These are phyloP conservation scores for Astragalus membranaceus DNA, from an alignment of 306 rosid species.

Conservation along the genomic window DNA sequence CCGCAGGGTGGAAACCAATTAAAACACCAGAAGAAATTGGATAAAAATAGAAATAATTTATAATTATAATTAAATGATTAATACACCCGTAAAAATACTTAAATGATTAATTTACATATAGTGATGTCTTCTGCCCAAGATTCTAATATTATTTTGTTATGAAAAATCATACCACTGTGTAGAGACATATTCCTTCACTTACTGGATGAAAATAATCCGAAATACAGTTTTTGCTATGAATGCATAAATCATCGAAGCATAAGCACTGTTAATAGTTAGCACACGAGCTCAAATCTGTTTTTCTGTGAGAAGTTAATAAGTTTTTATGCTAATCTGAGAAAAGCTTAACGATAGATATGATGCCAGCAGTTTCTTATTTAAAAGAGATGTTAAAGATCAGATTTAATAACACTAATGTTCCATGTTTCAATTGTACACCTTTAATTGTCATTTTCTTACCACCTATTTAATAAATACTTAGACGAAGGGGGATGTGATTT, in stretches of 20 bases:
- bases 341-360: neutral
- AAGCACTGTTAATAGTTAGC: neutral
- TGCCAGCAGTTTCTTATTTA: neutral
- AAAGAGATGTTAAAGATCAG: neutral
- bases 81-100: too few species aligned
- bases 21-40: too few species aligned
- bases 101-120: too few species aligned
- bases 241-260: slow-evolving; percentile 6
- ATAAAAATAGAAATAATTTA: neutral
- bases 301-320: slow-evolving; percentile 1
- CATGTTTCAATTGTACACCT: neutral
- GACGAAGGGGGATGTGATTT: neutral
- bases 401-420: slow-evolving; percentile 1
- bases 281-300: neutral
- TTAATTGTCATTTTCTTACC: neutral
- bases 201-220: neutral
- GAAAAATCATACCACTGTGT: neutral
- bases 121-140: neutral
- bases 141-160: neutral
- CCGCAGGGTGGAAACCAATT: too few species aligned
- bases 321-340: neutral
- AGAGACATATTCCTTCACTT: neutral
- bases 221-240: neutral
- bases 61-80: too few species aligned
- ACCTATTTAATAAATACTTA: neutral